Percentiles rank a stretch among this genome's conserved stretches.
Conservation (phyloP, 176 grass and related monocot genomes). For the Hyparrhenia diplandra region DNA sequence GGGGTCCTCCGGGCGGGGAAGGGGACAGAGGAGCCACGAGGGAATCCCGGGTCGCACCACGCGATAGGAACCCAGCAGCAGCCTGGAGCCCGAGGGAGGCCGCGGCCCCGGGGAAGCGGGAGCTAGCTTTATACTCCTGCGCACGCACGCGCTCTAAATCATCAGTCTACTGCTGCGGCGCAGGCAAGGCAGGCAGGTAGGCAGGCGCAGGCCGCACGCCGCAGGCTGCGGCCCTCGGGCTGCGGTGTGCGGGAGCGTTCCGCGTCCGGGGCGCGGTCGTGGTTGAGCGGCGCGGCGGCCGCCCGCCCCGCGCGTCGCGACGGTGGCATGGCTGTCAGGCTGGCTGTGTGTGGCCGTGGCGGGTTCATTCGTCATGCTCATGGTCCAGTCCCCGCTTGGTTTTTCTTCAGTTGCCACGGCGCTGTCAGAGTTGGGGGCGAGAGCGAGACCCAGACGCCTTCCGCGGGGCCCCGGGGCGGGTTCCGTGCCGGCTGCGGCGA, state of each 20-base stretch:
- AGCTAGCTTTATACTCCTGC: slow-evolving; percentile 27
- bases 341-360: background rate
- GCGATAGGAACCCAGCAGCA: background rate
- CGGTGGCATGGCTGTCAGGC: background rate
- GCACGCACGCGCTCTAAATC: slow-evolving; percentile 15
- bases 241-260: background rate
- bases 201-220: background rate
- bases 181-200: background rate
- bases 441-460: background rate
- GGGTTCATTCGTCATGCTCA: background rate
- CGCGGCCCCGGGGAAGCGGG: background rate
- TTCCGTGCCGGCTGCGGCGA: background rate
- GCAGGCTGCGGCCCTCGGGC: background rate
- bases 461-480: background rate
- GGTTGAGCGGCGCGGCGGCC: background rate
- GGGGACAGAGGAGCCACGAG: slow-evolving; percentile 15
- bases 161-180: background rate
- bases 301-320: background rate
- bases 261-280: background rate
- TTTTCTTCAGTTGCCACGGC: slow-evolving; percentile 4
- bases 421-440: background rate
- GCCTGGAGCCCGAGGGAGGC: background rate
- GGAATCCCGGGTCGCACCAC: slow-evolving; percentile 34
- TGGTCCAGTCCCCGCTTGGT: background rate
- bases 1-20: background rate